Evolutionary conservation across 345 rosid genomes (phyloP), one percentile per base, ranked within the genome.

Genomic region (Durio zibethinus): DNA sequence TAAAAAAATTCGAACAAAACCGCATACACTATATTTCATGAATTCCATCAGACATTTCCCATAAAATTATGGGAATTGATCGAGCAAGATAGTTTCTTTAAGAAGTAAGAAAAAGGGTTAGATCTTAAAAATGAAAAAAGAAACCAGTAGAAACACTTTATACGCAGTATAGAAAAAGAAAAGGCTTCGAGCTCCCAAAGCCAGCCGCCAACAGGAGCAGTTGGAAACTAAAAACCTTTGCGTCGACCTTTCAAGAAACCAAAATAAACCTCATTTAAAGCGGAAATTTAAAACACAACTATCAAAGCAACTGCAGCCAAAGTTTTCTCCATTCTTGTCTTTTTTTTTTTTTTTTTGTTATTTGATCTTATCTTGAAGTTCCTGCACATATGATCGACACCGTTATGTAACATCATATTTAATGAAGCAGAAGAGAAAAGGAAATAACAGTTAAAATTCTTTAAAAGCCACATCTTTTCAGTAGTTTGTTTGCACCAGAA

Each of bases 21-120:
- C 11, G 4, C 25, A 60, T 27, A 57, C 21, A 21, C 60, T 10
- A n/a, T 16, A 50, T 79, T 63, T 53, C 31, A 11, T 52, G 45
- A 50, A 47, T 62, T 62, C 35, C 7, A 21, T 48, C 31, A 20
- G 35, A 73, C 69, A 47, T 50, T 73, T 10, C 45, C 84, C 85
- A 80, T 78, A 78, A 80, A 82, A 85, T 85, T 53, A 84, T 82
- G 62, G 62, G 45, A 72, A 33, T 31, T 72, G 45, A 72, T 20
- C 10, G 11, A 29, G 25, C 4, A 18, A 29, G 25, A 70, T 27
- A 71, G 23, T 25, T 69, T 15, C 14, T 45, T 69, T 47, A 21
- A 38, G 20, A 35, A 20, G 70, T 36, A 36, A 36, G 47, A 65
- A 36, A 29, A 70, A 45, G 8, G 25, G 15, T 74, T 68, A 60